Evolutionary conservation across 139 green algal species (phyloP).

Genomic region (Closterium sp.): DNA sequence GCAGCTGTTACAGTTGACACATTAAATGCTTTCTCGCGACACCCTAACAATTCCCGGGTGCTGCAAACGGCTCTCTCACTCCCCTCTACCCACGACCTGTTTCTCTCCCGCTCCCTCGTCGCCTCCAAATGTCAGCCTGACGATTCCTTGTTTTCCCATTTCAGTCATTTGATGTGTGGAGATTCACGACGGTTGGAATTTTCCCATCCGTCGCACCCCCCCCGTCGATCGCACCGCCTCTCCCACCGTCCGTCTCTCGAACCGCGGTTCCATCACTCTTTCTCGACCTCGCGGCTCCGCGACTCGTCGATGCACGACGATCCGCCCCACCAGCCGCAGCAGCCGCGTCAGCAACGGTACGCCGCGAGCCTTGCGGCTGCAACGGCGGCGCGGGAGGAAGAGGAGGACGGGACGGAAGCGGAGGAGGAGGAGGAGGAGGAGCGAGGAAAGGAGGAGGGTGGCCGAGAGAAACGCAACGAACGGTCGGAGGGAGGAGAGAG

Average conservation of each 20-base stretch:
- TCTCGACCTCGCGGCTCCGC: not conserved
- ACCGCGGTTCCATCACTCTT: not conserved
- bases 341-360: not conserved
- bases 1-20: not conserved
- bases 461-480: no score
- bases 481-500: not conserved
- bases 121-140: no score
- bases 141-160: no score
- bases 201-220: not conserved
- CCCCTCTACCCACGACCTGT: no score
- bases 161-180: no score
- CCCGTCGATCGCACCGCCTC: no score
- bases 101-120: no score
- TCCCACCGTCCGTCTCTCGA: no score
- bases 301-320: not conserved
- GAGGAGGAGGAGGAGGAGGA: not conserved
- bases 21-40: not conserved
- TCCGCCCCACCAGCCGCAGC: not conserved
- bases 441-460: not conserved
- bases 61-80: not conserved
- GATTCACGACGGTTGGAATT: not conserved
- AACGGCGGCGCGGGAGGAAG: not conserved
- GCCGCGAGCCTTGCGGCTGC: not conserved
- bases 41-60: not conserved
- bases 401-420: not conserved